Percentiles rank a stretch among this genome's conserved stretches.
Evolutionary conservation across 192 early-diverging fungal genomes (phyloP).

Genomic region (Rhizoclosmatium globosum): DNA sequence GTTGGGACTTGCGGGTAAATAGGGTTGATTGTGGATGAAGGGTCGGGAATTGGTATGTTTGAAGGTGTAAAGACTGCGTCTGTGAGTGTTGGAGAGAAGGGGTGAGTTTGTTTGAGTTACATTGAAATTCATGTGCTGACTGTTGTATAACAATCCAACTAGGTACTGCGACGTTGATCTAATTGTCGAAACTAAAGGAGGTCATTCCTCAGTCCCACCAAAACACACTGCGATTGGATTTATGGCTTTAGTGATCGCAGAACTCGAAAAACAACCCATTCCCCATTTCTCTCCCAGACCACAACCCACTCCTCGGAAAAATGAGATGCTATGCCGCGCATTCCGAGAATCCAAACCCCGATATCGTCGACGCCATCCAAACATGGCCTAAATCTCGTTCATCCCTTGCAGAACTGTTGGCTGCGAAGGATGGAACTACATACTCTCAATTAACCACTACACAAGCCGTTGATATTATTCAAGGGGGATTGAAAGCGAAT

Average conservation of each 20-base stretch:
- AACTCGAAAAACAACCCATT: constrained; percentile 36
- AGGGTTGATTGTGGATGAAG: constrained; percentile 55
- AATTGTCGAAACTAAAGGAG: constrained; percentile 44
- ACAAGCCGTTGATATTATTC: constrained; percentile 55
- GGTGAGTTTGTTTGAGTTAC: constrained; percentile 22
- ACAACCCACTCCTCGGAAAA: too few species aligned
- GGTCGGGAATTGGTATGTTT: constrained; percentile 14
- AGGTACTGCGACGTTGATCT: constrained; percentile 27
- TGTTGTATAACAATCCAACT: too few species aligned
- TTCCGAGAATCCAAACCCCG: too few species aligned
- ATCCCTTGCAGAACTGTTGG: too few species aligned
- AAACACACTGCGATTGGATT: constrained; percentile 51
- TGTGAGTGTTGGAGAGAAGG: constrained; percentile 47
- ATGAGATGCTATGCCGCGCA: too few species aligned
- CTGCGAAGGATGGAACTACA: too few species aligned
- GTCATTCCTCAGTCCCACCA: constrained; percentile 54
- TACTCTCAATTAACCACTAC: constrained; percentile 15
- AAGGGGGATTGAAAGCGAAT: constrained; percentile 57
- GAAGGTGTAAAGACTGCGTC: constrained; percentile 33
- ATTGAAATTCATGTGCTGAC: too few species aligned
- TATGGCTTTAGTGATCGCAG: constrained; percentile 25
- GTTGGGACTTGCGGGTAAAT: constrained; percentile 31
- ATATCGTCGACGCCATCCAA: too few species aligned
- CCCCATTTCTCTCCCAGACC: too few species aligned
- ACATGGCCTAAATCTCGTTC: too few species aligned